Base-by-base conservation (phyloP, 371 early-diverging fungal species). In the Syncephalastrum contaminatum region DNA sequence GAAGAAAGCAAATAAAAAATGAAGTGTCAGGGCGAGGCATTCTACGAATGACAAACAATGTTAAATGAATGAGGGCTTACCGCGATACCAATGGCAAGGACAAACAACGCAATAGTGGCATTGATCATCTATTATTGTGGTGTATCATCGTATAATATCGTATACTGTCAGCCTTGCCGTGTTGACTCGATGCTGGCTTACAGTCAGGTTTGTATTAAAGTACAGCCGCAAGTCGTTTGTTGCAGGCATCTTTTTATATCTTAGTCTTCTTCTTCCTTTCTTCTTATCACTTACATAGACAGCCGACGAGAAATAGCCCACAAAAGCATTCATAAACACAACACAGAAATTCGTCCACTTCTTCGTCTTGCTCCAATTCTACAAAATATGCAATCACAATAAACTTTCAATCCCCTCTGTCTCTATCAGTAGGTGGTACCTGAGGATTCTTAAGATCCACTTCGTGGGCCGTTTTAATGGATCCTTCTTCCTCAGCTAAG, bases 281-380 rank as follows among this genome's bases (percentile, higher is more conserved):
- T 21, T 2, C 14, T 18, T 18, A 1, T 10, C 22, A 39, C 47
- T 21, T 61, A 70, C 71, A 47, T 74, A 74, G 22, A 70, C 56
- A 10, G 71, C 59, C 14, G 71, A 68, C 8, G 69, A 56, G 43
- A 70, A 74, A 39, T 69, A 70, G 4, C 69, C 64, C 7, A 71
- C 64, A 25, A 73, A 66, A 13, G 66, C 58, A 44, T 67, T 68
- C 39, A 58, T 43, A 18, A 58, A 63, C 2, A 73, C 66, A 24
- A 73, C 39, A 2, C 19, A 20, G 24, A 73, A 62, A 14, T 53
- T 54, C 14, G 21, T 44, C 27, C 57, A 55, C 46, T 63, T 69
- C 43, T 66, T 67, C 4, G 48, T 19, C n/a, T 52, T 54, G 10
- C 68, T 15, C 74, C 74, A 73, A 30, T 70, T 63, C 74, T 73